These are phyloP conservation scores for Alternaria gaisen DNA, from an alignment of 2,329 filamentous ascomycete species.

Conservation along the genomic window DNA sequence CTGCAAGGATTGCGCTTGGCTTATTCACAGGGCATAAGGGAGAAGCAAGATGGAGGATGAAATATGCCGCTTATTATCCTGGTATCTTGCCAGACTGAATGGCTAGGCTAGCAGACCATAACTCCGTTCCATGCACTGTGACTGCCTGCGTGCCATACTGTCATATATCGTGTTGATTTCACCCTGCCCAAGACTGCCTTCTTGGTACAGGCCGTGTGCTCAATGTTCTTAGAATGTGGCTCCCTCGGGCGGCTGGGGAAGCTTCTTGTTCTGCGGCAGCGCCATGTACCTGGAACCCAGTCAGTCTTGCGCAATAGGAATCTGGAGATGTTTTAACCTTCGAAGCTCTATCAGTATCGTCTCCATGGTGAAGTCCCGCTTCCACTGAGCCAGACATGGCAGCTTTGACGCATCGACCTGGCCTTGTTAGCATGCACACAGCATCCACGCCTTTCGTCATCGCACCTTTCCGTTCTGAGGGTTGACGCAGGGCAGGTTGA, in stretches of 20 bases:
- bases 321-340: slow-evolving; percentile 62
- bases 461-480: slow-evolving; percentile 75
- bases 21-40: neutral
- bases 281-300: slow-evolving; percentile 81
- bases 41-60: neutral
- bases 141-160: slow-evolving; percentile 18
- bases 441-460: neutral
- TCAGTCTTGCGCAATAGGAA: slow-evolving; percentile 13
- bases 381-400: slow-evolving; percentile 88
- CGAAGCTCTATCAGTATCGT: slow-evolving; percentile 87
- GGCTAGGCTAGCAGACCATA: slow-evolving; percentile 27
- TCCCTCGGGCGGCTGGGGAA: slow-evolving; percentile 91
- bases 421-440: slow-evolving; percentile 11
- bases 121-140: slow-evolving; percentile 46
- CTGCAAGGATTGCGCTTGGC: neutral
- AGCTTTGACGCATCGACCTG: slow-evolving; percentile 85
- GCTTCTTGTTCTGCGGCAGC: slow-evolving; percentile 88
- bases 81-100: slow-evolving; percentile 19
- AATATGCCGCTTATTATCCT: slow-evolving; percentile 18
- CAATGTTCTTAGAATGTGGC: slow-evolving; percentile 61
- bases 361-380: slow-evolving; percentile 93
- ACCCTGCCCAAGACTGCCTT: neutral
- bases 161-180: neutral
- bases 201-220: neutral
- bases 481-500: slow-evolving; percentile 97